Evolutionary conservation across 129 eudicot genomes (phyloP), one percentile per base, ranked within the genome.

Genomic region (Artemisia argyi): DNA sequence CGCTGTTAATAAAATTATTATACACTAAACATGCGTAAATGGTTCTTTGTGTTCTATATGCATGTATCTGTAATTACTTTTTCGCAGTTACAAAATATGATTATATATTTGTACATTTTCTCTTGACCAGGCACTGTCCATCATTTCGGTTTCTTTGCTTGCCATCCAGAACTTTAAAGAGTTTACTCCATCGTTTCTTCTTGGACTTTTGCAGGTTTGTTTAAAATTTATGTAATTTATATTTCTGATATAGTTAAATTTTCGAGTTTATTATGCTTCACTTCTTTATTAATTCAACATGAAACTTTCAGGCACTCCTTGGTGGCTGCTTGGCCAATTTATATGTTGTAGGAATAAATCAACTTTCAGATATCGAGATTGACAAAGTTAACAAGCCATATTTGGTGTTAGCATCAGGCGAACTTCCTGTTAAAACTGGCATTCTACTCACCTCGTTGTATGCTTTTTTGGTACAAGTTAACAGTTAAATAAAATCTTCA

Each of bases 351-450:
- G 82, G 77, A 48, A 71, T 78, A 44, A 78, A 78, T 65, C 82
- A 78, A 65, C 68, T 78, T 30, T 71, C 82, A 5, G 82, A 78
- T 55, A 65, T 71, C 5, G 73, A 78, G 18, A 71, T 78, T 20
- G 82, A 78, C 73, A 78, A 78, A 61, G 73, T 78, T 71, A 78
- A 78, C 77, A 78, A 78, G 46, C 82, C 82, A 55, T 78, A 78
- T 78, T 71, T 78, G 73, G 73, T 71, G 14, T 72, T 78, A 19
- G 77, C 77, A 44, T 78, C 82, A 0, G 82, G 82, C 14, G 77
- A 78, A 66, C 82, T 78, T 72, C 64, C 73, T 0, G 72, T 78
- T 46, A 55, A 39, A 78, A 56, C 68, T 11, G 82, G 47, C 46
- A 11, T 78, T 55, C 68, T 78, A 13, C 77, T 78, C 32, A 78